A percentile compares a stretch with the other conserved stretches of the same genome.
Evolutionary conservation across 805 yeast species (phyloP).

Genomic region (Helenozyma rhizophorensis): DNA sequence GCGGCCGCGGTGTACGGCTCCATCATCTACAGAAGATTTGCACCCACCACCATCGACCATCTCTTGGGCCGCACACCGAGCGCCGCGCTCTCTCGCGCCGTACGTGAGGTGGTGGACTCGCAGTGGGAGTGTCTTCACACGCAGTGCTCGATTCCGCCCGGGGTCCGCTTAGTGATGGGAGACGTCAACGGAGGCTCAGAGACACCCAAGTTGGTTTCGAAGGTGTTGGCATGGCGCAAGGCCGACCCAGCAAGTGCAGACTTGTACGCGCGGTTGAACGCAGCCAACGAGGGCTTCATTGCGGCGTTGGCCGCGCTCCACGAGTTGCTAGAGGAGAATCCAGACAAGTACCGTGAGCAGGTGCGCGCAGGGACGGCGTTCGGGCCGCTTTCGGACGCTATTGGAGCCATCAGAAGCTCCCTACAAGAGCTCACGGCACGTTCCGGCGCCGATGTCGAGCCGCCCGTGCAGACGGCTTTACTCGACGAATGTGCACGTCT

Average conservation of each 20-base stretch:
- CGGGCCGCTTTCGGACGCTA: conserved; percentile 32
- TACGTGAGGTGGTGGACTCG: conserved; percentile 36
- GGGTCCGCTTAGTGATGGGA: conserved; percentile 78
- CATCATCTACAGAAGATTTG: conserved; percentile 73
- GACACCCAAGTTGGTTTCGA: conserved; percentile 83
- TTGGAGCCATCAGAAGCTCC: conserved; percentile 48
- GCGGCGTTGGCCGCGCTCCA: conserved; percentile 41
- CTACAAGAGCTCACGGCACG: conserved; percentile 57
- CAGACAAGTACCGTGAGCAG: conserved; percentile 28
- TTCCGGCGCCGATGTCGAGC: conserved; percentile 88
- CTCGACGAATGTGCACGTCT: conserved; percentile 49
- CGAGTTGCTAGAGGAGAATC: conserved; percentile 22
- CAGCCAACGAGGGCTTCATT: conserved; percentile 57
- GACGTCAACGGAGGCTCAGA: conserved; percentile 91
- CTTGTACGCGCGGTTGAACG: conserved; percentile 54
- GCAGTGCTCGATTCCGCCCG: conserved; percentile 62
- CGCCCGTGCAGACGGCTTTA: conserved; percentile 65
- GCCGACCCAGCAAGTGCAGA: conserved; percentile 44
- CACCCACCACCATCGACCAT: conserved; percentile 45
- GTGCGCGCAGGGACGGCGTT: conserved; percentile 15
- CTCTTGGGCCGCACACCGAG: conserved; percentile 26
- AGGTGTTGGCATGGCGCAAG: conserved; percentile 68
- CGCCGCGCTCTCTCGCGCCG: conserved; percentile 8
- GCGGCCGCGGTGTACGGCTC: conserved; percentile 95
- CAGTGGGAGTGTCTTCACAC: conserved; percentile 61